Evolutionary conservation across 169 alveolate genomes (phyloP).

Genomic region (Cryptosporidium muris): DNA sequence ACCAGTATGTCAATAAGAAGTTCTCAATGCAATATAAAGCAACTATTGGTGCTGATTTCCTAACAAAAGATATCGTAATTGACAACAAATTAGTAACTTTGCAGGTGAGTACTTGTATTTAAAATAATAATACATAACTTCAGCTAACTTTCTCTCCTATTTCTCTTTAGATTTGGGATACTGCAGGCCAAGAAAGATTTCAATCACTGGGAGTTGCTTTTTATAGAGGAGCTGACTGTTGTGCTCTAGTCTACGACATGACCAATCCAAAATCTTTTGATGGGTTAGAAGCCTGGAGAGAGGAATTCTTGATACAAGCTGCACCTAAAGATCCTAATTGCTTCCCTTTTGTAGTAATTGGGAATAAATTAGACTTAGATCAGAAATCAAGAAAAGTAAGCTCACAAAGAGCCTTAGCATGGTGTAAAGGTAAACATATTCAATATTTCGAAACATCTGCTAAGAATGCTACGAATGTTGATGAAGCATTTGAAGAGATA

Average conservation of each 20-base stretch:
- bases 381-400: constrained; percentile 78
- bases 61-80: constrained; percentile 94
- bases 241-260: constrained; percentile 96
- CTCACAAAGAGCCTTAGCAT: constrained; percentile 89
- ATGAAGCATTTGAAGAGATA: constrained; percentile 92
- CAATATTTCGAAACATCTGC: constrained; percentile 97
- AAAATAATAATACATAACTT: not conserved
- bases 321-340: constrained; percentile 94
- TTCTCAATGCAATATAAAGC: constrained; percentile 96
- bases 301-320: constrained; percentile 94
- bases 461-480: constrained; percentile 93
- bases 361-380: constrained; percentile 93
- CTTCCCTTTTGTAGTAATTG: constrained; percentile 95
- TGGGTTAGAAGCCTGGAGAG: constrained; percentile 95
- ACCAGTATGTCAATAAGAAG: constrained; percentile 95
- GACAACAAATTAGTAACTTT: constrained; percentile 95
- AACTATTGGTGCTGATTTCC: constrained; percentile 99
- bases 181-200: constrained; percentile 99
- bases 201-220: constrained; percentile 97
- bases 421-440: constrained; percentile 92
- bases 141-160: not conserved
- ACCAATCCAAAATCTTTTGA: constrained; percentile 92
- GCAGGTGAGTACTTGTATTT: constrained; percentile 82
- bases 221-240: constrained; percentile 99
- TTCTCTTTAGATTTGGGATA: constrained; percentile 91